These are phyloP conservation scores for Styphnolobium japonicum DNA, from an alignment of 306 rosid genomes.

Conservation along the genomic window DNA sequence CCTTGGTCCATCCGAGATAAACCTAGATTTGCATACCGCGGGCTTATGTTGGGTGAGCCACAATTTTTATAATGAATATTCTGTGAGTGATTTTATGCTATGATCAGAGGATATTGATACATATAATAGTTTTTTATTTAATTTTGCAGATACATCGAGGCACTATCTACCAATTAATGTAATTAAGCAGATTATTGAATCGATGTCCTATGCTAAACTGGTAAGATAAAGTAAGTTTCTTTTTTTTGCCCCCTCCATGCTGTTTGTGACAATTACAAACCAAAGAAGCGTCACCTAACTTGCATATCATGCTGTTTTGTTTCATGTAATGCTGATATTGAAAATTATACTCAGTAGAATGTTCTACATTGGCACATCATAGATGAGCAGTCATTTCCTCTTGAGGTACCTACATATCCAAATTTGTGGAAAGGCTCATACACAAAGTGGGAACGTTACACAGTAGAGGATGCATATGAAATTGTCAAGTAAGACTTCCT, in stretches of 20 bases:
- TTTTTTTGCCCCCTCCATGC: not conserved
- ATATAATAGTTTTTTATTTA: constrained; percentile 7
- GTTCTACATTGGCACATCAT: constrained; percentile 97
- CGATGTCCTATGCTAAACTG: constrained; percentile 94
- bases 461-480: constrained; percentile 85
- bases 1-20: constrained; percentile 88
- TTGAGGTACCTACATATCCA: constrained; percentile 87
- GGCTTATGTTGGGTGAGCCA: constrained; percentile 82
- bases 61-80: constrained; percentile 3
- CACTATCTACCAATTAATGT: constrained; percentile 79
- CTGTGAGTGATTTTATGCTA: constrained; percentile 3
- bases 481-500: constrained; percentile 72
- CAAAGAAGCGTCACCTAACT: constrained; percentile 1
- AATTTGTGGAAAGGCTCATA: constrained; percentile 94
- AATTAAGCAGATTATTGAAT: constrained; percentile 83
- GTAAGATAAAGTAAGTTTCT: constrained; percentile 45
- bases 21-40: constrained; percentile 89
- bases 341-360: constrained; percentile 60
- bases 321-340: constrained; percentile 44
- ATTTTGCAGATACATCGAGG: constrained; percentile 89
- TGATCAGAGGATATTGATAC: constrained; percentile 29
- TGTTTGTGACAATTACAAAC: constrained; percentile 10
- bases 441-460: constrained; percentile 88
- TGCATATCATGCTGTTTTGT: not conserved
- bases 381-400: constrained; percentile 87